Evolutionary conservation across 257 asterid species (phyloP), one percentile per base, ranked within the genome.

Genomic region (Solanum corneliomulleri): DNA sequence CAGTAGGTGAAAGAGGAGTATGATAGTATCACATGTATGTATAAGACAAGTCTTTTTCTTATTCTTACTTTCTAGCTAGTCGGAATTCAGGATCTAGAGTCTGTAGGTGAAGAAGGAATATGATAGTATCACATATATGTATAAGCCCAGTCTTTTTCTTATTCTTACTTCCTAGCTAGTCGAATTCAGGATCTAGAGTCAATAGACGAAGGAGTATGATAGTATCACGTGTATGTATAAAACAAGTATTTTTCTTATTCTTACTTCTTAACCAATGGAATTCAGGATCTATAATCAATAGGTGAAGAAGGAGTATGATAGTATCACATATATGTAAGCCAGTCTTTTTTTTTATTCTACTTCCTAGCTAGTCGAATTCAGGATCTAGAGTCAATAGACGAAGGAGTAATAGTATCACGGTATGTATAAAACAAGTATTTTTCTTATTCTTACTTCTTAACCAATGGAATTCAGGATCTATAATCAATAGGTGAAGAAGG

Each of bases 11-110:
- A 37, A 10, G 9, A 74, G 0, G 52, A 74, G 31, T 20, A 4
- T 37, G 49, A 37, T 39, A 15, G 2, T 39, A 39, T 68, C 75
- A 6, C 2, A 12, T 47, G 7, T 47, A 47, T 47, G 20, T 47
- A 47, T 47, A 47, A 95, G 96, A 95, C 84, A 92, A 89, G 89
- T 83, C 7, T 64, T 47, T 47, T 47, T 47, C 20, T 14, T 47
- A 47, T 1, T 47, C 15, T 27, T 71, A 21, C 74, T 83, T 74
- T 6, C 23, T 37, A 39, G 3, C 31, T 5, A 41, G 39, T 37
- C 39, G 39, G 5, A 37, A 37, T 37, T 37, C 1, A 18, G n/a
- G 62, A 18, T 52, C n/a, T 18, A 52, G 62, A 52, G n/a, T 52
- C n/a, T 6, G 10, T 52, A 52, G 23, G 62, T 47, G 20, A 47